phyloP scores from a whole-genome alignment of 2,329 filamentous ascomycete genomes.

The Curvularia spicifera region DNA sequence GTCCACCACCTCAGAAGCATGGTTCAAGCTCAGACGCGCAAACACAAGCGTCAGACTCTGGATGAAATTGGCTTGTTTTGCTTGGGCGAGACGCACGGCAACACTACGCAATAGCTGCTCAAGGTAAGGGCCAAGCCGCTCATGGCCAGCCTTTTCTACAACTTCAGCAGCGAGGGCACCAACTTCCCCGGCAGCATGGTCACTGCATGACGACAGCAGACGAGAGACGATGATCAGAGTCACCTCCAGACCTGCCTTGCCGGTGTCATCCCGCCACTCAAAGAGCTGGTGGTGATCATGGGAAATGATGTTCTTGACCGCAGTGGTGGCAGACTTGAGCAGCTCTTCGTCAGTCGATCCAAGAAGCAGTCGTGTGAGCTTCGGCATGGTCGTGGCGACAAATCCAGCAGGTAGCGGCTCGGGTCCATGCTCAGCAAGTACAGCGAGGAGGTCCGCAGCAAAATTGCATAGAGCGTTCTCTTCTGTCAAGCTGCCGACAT shows the following conservation, averaged over 20 bases:
- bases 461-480: slow-evolving; percentile 86
- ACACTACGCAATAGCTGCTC: slow-evolving; percentile 88
- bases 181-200: slow-evolving; percentile 94
- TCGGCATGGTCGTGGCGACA: slow-evolving; percentile 83
- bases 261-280: slow-evolving; percentile 77
- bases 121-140: slow-evolving; percentile 87
- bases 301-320: slow-evolving; percentile 85
- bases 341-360: slow-evolving; percentile 86
- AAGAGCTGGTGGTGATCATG: slow-evolving; percentile 92
- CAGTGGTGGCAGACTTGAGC: slow-evolving; percentile 82
- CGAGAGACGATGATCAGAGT: slow-evolving; percentile 92
- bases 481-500: slow-evolving; percentile 83
- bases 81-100: slow-evolving; percentile 80
- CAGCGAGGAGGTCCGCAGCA: slow-evolving; percentile 81
- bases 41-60: slow-evolving; percentile 96
- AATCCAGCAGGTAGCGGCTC: slow-evolving; percentile 88
- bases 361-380: slow-evolving; percentile 81
- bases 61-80: slow-evolving; percentile 86
- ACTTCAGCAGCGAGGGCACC: slow-evolving; percentile 92
- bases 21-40: slow-evolving; percentile 83
- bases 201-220: slow-evolving; percentile 79
- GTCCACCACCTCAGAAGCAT: slow-evolving; percentile 86
- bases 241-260: slow-evolving; percentile 84
- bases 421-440: slow-evolving; percentile 80
- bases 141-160: slow-evolving; percentile 92